These are phyloP conservation scores for Tetrapisispora phaffii DNA, from an alignment of 805 yeast genomes.

Conservation along the genomic window DNA sequence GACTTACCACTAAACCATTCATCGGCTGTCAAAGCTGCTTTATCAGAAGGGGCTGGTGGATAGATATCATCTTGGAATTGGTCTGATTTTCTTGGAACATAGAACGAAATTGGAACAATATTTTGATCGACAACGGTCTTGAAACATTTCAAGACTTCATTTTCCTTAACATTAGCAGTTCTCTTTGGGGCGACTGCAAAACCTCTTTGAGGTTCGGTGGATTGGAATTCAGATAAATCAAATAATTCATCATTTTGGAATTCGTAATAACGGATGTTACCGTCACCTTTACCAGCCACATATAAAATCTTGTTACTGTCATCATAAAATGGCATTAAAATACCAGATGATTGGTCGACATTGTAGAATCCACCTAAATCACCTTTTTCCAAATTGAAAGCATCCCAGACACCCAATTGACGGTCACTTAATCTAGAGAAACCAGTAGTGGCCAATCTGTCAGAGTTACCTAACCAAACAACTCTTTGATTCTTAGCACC, in stretches of 20 bases:
- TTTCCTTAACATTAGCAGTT: slow-evolving; percentile 65
- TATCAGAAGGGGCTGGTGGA: slow-evolving; percentile 78
- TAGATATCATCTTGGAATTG: slow-evolving; percentile 86
- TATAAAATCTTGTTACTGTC: slow-evolving; percentile 69
- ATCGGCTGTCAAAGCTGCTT: slow-evolving; percentile 66
- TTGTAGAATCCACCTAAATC: slow-evolving; percentile 83
- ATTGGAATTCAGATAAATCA: slow-evolving; percentile 80
- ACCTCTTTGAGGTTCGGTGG: slow-evolving; percentile 93
- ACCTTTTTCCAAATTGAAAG: slow-evolving; percentile 61
- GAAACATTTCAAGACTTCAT: slow-evolving; percentile 73
- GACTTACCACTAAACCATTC: slow-evolving; percentile 76
- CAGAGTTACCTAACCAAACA: slow-evolving; percentile 80
- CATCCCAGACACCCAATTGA: slow-evolving; percentile 91
- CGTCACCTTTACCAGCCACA: slow-evolving; percentile 96
- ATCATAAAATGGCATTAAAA: slow-evolving; percentile 85
- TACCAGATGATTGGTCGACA: slow-evolving; percentile 87
- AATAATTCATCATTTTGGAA: slow-evolving; percentile 73
- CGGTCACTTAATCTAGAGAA: slow-evolving; percentile 88
- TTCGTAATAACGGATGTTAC: slow-evolving; percentile 90
- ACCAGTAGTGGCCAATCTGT: slow-evolving; percentile 87
- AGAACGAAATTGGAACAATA: slow-evolving; percentile 86
- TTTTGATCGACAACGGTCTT: slow-evolving; percentile 79
- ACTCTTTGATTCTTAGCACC: slow-evolving; percentile 90
- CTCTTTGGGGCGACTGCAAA: slow-evolving; percentile 83
- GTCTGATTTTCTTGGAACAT: slow-evolving; percentile 90